Percentiles rank a stretch among this genome's conserved stretches.
These are phyloP conservation scores for Hagleromyces aurorensis DNA, from an alignment of 805 yeast species.

Conservation along the genomic window DNA sequence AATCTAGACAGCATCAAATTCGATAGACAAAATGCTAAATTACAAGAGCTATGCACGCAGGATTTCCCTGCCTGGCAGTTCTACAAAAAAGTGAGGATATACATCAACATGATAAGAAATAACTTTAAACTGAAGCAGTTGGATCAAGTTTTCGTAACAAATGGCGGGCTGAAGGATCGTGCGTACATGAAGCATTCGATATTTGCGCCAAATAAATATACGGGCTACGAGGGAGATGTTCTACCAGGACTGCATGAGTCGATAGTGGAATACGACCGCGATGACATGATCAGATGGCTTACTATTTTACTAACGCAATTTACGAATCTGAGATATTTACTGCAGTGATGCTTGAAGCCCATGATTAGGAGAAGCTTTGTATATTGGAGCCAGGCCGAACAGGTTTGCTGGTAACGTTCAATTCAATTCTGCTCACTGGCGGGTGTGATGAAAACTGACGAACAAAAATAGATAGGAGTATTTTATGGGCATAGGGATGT, in stretches of 20 bases:
- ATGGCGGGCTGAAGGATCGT: slow-evolving; percentile 41
- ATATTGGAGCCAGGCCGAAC: slow-evolving; percentile 3
- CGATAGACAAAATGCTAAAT: slow-evolving; percentile 39
- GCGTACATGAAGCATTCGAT: slow-evolving; percentile 58
- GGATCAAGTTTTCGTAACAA: slow-evolving; percentile 46
- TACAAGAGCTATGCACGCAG: slow-evolving; percentile 43
- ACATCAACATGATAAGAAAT: slow-evolving; percentile 46
- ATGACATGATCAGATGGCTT: slow-evolving; percentile 38
- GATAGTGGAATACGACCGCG: slow-evolving; percentile 38
- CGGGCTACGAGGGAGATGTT: slow-evolving; percentile 44
- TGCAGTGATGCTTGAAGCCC: slow-evolving; percentile 17
- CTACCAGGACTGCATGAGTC: slow-evolving; percentile 58
- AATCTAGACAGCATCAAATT: slow-evolving; percentile 32
- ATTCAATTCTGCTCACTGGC: no score
- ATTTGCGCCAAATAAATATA: slow-evolving; percentile 48
- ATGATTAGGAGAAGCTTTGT: no score
- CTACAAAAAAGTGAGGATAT: slow-evolving; percentile 49
- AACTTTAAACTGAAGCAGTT: slow-evolving; percentile 47
- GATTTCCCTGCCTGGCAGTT: slow-evolving; percentile 78
- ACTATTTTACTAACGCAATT: slow-evolving; percentile 35
- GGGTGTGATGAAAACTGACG: no score
- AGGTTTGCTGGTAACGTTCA: slow-evolving; percentile 1
- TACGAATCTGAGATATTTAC: slow-evolving; percentile 16
- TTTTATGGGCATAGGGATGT: no score
- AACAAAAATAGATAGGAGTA: no score